A percentile compares a stretch with the other conserved stretches of the same genome.
phyloP scores from a whole-genome alignment of 768 basidiomycete genomes.

The Candolleomyces aberdarensis region DNA sequence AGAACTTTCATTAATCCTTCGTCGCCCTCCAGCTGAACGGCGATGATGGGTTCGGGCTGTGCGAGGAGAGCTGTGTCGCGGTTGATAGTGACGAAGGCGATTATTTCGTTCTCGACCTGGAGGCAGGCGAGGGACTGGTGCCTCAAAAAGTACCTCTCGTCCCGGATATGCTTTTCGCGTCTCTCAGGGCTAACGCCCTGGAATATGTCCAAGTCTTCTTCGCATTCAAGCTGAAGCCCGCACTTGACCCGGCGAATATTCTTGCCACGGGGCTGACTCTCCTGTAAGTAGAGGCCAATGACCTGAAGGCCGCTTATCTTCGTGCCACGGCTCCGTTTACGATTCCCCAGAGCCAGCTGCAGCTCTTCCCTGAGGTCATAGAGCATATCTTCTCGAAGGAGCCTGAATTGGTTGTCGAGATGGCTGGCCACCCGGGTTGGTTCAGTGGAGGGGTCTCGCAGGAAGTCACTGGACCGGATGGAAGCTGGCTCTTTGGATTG shows the following conservation, averaged over 20 bases:
- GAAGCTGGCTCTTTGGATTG: constrained; percentile 42
- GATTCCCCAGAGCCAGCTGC: constrained; percentile 34
- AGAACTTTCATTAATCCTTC: constrained; percentile 37
- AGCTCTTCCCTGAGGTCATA: constrained; percentile 56
- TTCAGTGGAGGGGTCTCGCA: constrained; percentile 41
- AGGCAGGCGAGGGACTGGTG: constrained; percentile 54
- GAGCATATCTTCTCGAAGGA: too few species aligned
- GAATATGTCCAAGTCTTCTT: constrained; percentile 34
- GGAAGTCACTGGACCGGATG: constrained; percentile 38
- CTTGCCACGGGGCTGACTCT: not conserved
- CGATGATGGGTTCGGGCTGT: constrained; percentile 44
- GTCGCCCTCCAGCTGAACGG: constrained; percentile 50
- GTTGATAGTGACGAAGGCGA: constrained; percentile 51
- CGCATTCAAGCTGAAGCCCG: constrained; percentile 38
- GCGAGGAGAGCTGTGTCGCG: constrained; percentile 54
- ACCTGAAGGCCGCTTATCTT: constrained; percentile 36
- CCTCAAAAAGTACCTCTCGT: constrained; percentile 44
- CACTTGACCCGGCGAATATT: constrained; percentile 24
- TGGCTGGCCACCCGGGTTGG: constrained; percentile 41
- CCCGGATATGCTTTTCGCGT: constrained; percentile 35
- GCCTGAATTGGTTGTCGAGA: constrained; percentile 68
- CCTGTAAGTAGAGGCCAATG: constrained; percentile 32
- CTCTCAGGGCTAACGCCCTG: constrained; percentile 26
- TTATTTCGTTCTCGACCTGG: constrained; percentile 41
- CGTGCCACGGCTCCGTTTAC: constrained; percentile 36